phyloP scores from a whole-genome alignment of 371 early-diverging fungal genomes.

The Chytridium lagenaria region DNA sequence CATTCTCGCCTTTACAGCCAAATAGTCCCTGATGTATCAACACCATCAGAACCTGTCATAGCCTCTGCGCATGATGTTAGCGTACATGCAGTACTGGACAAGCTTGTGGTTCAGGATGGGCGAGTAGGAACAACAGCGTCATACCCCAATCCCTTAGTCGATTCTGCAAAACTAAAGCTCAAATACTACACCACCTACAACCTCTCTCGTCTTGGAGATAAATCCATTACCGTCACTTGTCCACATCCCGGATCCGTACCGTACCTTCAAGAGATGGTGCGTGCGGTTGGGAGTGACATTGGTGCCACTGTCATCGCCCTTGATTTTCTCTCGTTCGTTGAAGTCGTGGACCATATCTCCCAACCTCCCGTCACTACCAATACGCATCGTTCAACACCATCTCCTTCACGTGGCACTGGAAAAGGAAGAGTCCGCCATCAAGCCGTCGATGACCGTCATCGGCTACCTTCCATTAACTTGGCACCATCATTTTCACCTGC shows the following conservation, averaged over 20 bases:
- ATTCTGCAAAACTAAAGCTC: not conserved
- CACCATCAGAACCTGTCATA: no score
- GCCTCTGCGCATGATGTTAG: no score
- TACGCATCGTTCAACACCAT: not conserved
- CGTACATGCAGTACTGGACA: no score
- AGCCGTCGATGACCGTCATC: not conserved
- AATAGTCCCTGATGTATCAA: no score
- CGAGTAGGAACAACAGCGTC: not conserved
- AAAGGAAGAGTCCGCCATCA: not conserved
- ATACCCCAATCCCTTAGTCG: not conserved
- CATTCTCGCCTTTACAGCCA: no score
- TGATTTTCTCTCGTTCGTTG: constrained; percentile 42
- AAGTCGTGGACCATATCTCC: not conserved
- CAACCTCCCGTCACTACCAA: not conserved
- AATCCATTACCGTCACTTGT: constrained; percentile 36
- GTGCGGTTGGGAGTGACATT: constrained; percentile 36
- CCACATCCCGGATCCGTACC: constrained; percentile 50
- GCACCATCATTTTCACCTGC: constrained; percentile 18
- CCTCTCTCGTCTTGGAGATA: constrained; percentile 1
- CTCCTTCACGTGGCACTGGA: not conserved
- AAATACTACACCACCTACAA: constrained; percentile 4
- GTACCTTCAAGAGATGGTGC: constrained; percentile 37
- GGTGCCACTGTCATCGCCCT: constrained; percentile 41
- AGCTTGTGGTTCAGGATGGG: not conserved
- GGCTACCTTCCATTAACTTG: not conserved